Evolutionary conservation across 2,329 filamentous ascomycete genomes (phyloP).

Genomic region (Arthrinium puccinioides): DNA sequence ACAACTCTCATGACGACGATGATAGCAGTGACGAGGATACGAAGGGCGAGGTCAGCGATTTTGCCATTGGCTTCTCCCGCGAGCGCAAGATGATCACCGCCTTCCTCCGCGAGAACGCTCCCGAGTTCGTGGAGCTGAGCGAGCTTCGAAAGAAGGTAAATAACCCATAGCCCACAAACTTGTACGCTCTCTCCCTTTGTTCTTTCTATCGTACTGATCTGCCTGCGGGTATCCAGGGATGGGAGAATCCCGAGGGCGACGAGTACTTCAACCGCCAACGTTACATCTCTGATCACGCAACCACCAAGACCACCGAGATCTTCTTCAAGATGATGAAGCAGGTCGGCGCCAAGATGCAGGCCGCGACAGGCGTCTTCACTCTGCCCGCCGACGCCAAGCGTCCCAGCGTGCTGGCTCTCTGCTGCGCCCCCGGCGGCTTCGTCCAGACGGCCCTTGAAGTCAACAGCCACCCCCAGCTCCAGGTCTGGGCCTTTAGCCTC

Average conservation of each 20-base stretch:
- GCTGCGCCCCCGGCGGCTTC: slow-evolving; percentile 50
- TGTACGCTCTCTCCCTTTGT: no score
- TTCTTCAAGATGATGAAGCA: slow-evolving; percentile 36
- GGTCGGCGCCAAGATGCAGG: slow-evolving; percentile 35
- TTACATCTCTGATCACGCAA: not conserved
- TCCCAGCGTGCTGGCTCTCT: slow-evolving; percentile 41
- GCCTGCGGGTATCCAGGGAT: not conserved
- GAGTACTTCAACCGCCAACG: not conserved
- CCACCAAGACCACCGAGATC: slow-evolving; percentile 1
- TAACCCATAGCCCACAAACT: not conserved
- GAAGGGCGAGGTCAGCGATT: no score
- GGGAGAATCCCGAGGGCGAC: slow-evolving; percentile 1
- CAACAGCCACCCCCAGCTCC: slow-evolving; percentile 27
- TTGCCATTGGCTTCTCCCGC: no score
- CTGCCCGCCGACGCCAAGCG: slow-evolving; percentile 3
- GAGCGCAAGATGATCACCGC: not conserved
- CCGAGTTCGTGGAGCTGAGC: not conserved
- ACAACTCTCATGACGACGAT: no score
- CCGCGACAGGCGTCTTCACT: slow-evolving; percentile 21
- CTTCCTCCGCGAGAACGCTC: not conserved
- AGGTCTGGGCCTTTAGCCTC: slow-evolving; percentile 31
- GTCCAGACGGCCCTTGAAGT: slow-evolving; percentile 25
- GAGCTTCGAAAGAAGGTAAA: not conserved
- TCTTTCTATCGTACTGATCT: not conserved
- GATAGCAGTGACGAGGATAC: no score